Evolutionary conservation across 306 rosid genomes (phyloP), one percentile per base, ranked within the genome.

Genomic region (Betula pendula): DNA sequence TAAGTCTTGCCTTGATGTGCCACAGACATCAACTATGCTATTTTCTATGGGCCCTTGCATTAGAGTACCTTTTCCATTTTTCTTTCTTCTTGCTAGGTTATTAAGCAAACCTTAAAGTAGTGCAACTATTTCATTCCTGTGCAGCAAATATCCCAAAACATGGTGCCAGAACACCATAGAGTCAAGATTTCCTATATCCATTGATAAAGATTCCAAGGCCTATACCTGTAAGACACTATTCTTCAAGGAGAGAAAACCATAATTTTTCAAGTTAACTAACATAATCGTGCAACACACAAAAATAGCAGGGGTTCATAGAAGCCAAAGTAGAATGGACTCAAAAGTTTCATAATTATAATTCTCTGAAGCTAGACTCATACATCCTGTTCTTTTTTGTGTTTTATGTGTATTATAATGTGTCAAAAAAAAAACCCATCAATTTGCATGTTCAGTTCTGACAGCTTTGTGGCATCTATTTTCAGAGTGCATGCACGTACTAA

Each of bases 1-100:
- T 75, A n/a, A 75, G 53, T 17, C 10, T 52, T 27, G 20, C 44
- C 55, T 3, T 60, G 56, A 75, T 44, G 53, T 67, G 44, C 35
- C 17, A 68, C 38, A 63, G 51, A 31, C 49, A 75, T 74, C 56
- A 62, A 33, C 24, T 2, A 2, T 60, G 68, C 68, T 56, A 56
- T 56, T 60, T 25, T 60, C 27, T 24, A 60, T 14, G 12, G 19
- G 67, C 42, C 15, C 13, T 59, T 2, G 20, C 20, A 16, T 50
- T 16, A 17, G 55, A 50, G 13, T 7, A 16, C 17, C 20, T 50
- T 50, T 50, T 50, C 11, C 55, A 47, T 50, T 50, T 50, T 50
- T 50, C 2, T 50, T 1, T 16, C 55, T 17, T 50, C 20, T 50
- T 4, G 55, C 20, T 50, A 50, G 55, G 22, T 50, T 22, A 50